Evolutionary conservation across 2,329 filamentous ascomycete species (phyloP).

Genomic region (Aspergillus pseudoglaucus): DNA sequence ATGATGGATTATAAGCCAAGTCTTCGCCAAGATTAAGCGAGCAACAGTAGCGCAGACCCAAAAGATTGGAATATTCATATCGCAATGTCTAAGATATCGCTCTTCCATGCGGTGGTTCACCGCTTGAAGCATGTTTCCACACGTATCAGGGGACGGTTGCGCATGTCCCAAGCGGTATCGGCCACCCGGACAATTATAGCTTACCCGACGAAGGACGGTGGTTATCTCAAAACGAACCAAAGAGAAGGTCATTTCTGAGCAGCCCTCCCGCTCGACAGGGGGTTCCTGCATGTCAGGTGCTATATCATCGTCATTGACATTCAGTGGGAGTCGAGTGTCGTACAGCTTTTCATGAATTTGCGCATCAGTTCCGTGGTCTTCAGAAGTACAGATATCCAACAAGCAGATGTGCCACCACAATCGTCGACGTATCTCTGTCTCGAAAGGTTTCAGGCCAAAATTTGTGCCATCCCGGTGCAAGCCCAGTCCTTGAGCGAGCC

Average conservation of each 20-base stretch:
- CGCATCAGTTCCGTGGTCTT: slow-evolving; percentile 45
- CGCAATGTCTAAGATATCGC: slow-evolving; percentile 49
- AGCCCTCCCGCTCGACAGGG: slow-evolving; percentile 45
- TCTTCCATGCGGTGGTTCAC: slow-evolving; percentile 50
- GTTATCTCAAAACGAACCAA: slow-evolving; percentile 51
- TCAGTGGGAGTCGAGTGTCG: slow-evolving; percentile 44
- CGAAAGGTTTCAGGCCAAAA: slow-evolving; percentile 43
- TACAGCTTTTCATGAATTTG: slow-evolving; percentile 39
- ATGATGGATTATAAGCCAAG: slow-evolving; percentile 71
- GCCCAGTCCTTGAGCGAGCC: slow-evolving; percentile 41
- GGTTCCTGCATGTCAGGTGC: slow-evolving; percentile 42
- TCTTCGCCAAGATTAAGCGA: slow-evolving; percentile 68
- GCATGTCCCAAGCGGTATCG: slow-evolving; percentile 11
- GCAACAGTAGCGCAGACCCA: slow-evolving; percentile 64
- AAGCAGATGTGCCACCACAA: slow-evolving; percentile 47
- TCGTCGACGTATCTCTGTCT: slow-evolving; percentile 48
- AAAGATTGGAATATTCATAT: slow-evolving; percentile 50
- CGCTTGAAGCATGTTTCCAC: slow-evolving; percentile 44
- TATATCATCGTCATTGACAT: slow-evolving; percentile 49
- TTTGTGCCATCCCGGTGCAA: slow-evolving; percentile 47
- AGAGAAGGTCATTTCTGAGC: slow-evolving; percentile 49
- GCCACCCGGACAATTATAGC: slow-evolving; percentile 27
- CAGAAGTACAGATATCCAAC: slow-evolving; percentile 44
- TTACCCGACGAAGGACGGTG: slow-evolving; percentile 34
- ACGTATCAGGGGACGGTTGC: slow-evolving; percentile 25